Conservation (phyloP, 2,329 filamentous ascomycete genomes). For the Neofusicoccum sp. region DNA sequence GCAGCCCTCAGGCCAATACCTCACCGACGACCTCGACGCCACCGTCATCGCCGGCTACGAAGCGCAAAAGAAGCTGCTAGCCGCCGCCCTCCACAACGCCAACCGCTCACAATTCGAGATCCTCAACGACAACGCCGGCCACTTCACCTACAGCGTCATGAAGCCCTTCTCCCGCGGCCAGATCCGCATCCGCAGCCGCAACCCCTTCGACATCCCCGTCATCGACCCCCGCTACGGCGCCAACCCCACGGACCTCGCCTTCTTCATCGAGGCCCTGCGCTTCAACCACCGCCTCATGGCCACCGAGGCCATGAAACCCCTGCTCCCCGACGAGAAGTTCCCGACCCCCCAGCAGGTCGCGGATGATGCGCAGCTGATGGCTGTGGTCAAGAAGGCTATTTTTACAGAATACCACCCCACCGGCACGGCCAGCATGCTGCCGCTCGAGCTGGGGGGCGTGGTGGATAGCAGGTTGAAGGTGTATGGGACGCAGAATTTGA, state of each 20-base stretch:
- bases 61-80: conserved; percentile 8
- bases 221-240: conserved; percentile 25
- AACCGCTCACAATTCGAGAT: conserved; percentile 20
- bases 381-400: conserved; percentile 26
- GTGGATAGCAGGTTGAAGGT: conserved; percentile 32
- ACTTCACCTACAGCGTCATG: conserved; percentile 9
- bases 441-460: conserved; percentile 32
- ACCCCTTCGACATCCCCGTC: conserved; percentile 5
- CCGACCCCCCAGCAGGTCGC: conserved; percentile 30
- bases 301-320: conserved; percentile 25
- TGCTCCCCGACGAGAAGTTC: conserved; percentile 28
- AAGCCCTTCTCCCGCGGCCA: conserved; percentile 32
- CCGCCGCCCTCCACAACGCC: background rate
- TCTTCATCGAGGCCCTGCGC: conserved; percentile 29
- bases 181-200: conserved; percentile 26
- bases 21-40: background rate
- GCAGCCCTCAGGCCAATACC: conserved; percentile 6
- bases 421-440: conserved; percentile 34
- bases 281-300: conserved; percentile 27
- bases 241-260: conserved; percentile 29
- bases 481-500: conserved; percentile 29
- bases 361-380: conserved; percentile 30
- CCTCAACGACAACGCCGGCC: conserved; percentile 21
- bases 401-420: conserved; percentile 35
- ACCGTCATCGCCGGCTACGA: conserved; percentile 18